Evolutionary conservation across 306 rosid species (phyloP).

Genomic region (Medicago truncatula): DNA sequence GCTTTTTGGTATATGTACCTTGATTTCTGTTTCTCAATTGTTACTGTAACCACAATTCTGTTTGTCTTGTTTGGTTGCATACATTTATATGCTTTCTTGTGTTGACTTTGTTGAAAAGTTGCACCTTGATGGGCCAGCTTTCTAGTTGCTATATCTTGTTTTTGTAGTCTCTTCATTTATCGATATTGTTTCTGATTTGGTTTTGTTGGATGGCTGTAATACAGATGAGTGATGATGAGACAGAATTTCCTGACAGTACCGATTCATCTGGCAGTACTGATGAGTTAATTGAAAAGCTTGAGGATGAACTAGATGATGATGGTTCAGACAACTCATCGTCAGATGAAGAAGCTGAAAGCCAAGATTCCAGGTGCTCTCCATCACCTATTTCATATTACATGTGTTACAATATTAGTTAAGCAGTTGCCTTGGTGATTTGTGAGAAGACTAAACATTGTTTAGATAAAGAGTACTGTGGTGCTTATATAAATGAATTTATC

Average conservation of each 20-base stretch:
- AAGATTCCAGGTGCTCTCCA: slow-evolving; percentile 42
- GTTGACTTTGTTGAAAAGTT: too few species aligned
- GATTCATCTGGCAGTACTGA: too few species aligned
- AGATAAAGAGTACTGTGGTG: not conserved
- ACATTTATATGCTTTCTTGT: too few species aligned
- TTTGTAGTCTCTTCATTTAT: slow-evolving; percentile 22
- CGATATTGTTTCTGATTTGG: slow-evolving; percentile 33
- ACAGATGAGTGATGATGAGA: slow-evolving; percentile 69
- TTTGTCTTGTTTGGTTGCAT: too few species aligned
- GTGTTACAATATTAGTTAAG: not conserved
- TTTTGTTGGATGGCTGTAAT: slow-evolving; percentile 36
- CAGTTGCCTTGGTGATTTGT: not conserved
- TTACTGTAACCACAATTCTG: too few species aligned
- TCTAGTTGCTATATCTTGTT: not conserved
- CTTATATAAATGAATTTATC: slow-evolving; percentile 20
- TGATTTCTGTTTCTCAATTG: too few species aligned
- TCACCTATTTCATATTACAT: slow-evolving; percentile 21
- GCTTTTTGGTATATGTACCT: too few species aligned
- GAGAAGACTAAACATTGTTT: slow-evolving; percentile 2
- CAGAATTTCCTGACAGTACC: slow-evolving; percentile 57
- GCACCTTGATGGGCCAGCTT: too few species aligned
- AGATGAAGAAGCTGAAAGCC: slow-evolving; percentile 37
- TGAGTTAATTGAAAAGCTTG: slow-evolving; percentile 40
- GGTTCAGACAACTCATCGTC: slow-evolving; percentile 47
- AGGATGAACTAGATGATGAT: slow-evolving; percentile 54